A percentile compares a stretch with the other conserved stretches of the same genome.
Conservation (phyloP, 1,284 basidiomycete genomes). For the Cryptococcus depauperatus region DNA sequence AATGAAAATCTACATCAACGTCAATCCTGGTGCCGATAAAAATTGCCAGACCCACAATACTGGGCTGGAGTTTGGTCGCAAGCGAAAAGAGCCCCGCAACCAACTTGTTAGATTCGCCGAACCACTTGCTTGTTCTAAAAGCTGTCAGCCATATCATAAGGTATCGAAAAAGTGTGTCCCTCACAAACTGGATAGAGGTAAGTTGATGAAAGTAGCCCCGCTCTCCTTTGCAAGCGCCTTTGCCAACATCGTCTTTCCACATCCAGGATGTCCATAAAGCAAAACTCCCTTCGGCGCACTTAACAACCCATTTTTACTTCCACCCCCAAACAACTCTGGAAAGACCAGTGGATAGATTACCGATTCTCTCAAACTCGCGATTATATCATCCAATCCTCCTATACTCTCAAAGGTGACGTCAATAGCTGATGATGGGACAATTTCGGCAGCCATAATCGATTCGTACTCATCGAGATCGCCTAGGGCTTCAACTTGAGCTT, state of each 20-base stretch:
- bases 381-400: constrained; percentile 91
- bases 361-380: constrained; percentile 83
- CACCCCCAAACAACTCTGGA: constrained; percentile 78
- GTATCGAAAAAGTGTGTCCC: constrained; percentile 55
- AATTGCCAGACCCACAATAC: constrained; percentile 48
- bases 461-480: constrained; percentile 51
- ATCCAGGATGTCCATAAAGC: constrained; percentile 83
- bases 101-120: constrained; percentile 96
- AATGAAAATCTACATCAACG: constrained; percentile 55
- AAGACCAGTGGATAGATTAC: constrained; percentile 94
- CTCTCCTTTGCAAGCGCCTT: constrained; percentile 94
- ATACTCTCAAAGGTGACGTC: constrained; percentile 51
- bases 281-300: constrained; percentile 60
- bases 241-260: constrained; percentile 91
- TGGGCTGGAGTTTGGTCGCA: constrained; percentile 65
- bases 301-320: constrained; percentile 53
- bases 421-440: constrained; percentile 49
- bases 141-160: constrained; percentile 25
- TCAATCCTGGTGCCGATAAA: background rate
- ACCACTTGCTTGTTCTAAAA: constrained; percentile 76
- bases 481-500: constrained; percentile 46
- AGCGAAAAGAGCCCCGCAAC: constrained; percentile 75
- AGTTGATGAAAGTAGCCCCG: constrained; percentile 92
- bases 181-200: constrained; percentile 55
- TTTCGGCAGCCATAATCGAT: constrained; percentile 51